These are phyloP conservation scores for Kitagawia praeruptora DNA, from an alignment of 129 eudicot species.

Conservation along the genomic window DNA sequence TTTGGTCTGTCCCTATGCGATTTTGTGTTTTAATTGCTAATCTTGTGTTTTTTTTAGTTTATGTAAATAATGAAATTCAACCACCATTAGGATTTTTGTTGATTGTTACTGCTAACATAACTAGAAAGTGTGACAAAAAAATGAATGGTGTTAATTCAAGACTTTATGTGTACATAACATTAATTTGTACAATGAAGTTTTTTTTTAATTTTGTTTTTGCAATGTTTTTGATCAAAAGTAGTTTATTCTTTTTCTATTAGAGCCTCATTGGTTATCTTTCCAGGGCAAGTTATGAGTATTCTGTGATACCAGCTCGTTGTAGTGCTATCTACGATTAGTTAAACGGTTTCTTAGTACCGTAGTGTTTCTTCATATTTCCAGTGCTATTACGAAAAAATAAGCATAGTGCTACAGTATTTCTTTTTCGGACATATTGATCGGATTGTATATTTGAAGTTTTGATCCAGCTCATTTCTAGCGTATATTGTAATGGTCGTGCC, in stretches of 20 bases:
- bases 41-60: too few relatives aligned
- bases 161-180: not conserved
- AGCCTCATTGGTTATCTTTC: not conserved
- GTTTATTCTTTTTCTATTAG: too few relatives aligned
- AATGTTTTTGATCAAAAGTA: too few relatives aligned
- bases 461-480: not conserved
- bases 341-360: not conserved
- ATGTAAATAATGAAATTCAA: not conserved
- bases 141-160: not conserved
- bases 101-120: not conserved
- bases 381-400: too few relatives aligned
- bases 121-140: too few relatives aligned
- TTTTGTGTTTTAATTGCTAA: not conserved
- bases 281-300: not conserved
- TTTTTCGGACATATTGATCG: not conserved
- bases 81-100: not conserved
- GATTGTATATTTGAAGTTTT: not conserved
- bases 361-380: too few relatives aligned
- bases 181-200: too few relatives aligned
- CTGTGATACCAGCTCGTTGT: not conserved
- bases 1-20: not conserved
- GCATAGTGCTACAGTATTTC: not conserved
- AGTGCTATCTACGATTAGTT: not conserved
- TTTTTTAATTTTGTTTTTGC: too few relatives aligned
- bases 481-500: not conserved